Conservation (phyloP, 306 rosid species). For the Cyclanthera cordifolia region DNA sequence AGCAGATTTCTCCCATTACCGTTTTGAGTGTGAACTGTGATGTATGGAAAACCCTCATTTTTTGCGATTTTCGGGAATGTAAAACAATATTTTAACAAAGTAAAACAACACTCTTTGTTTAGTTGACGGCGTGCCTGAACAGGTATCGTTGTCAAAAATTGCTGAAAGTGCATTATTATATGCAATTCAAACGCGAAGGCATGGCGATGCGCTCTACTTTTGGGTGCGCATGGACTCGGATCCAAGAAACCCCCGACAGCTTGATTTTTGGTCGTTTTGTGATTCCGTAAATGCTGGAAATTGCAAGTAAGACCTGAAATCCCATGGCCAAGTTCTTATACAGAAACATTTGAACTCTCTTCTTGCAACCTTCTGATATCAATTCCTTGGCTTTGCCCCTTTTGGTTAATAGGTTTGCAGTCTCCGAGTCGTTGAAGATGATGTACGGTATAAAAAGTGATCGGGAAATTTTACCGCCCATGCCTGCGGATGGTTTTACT, state of each 20-base stretch:
- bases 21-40: background rate
- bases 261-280: slow-evolving; percentile 91
- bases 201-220: slow-evolving; percentile 86
- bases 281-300: slow-evolving; percentile 85
- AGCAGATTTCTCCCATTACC: background rate
- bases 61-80: background rate
- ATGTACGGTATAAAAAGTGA: slow-evolving; percentile 62
- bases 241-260: slow-evolving; percentile 47
- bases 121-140: slow-evolving; percentile 22
- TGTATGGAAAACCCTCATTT: background rate
- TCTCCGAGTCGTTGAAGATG: slow-evolving; percentile 61
- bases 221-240: slow-evolving; percentile 86
- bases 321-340: background rate
- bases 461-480: slow-evolving; percentile 53
- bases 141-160: slow-evolving; percentile 66
- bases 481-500: slow-evolving; percentile 69
- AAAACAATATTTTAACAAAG: background rate
- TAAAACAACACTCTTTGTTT: slow-evolving; percentile 1
- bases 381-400: background rate
- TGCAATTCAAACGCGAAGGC: slow-evolving; percentile 48
- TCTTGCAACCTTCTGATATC: background rate
- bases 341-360: background rate
- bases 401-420: slow-evolving; percentile 45
- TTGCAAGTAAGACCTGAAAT: slow-evolving; percentile 57
- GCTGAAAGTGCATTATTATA: slow-evolving; percentile 69